Percentiles rank a stretch among this genome's conserved stretches.
Conservation (phyloP, 2,329 filamentous ascomycete species). For the Penicillium sp. region DNA sequence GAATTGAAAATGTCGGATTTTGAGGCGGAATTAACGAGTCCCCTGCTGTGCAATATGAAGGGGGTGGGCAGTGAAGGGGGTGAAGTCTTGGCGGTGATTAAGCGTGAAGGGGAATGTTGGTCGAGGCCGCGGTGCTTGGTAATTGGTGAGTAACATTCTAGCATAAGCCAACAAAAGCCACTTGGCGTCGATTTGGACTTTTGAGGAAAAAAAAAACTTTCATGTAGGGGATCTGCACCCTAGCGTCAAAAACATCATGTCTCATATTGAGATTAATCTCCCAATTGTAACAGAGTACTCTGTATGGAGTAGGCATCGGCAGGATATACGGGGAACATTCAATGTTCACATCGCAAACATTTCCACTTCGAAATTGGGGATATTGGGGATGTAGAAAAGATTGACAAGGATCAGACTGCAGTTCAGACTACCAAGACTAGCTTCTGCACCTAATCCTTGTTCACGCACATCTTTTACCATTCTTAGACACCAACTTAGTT, state of each 20-base stretch:
- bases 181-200: neutral
- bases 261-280: neutral
- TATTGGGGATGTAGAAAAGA: neutral
- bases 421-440: neutral
- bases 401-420: neutral
- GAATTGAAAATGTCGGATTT: neutral
- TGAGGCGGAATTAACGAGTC: neutral
- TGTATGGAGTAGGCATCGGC: neutral
- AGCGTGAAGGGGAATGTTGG: slow-evolving; percentile 1
- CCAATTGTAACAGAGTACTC: neutral
- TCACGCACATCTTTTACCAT: slow-evolving; percentile 4
- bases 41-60: neutral
- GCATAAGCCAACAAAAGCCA: neutral
- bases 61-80: neutral
- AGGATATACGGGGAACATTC: neutral
- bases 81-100: slow-evolving; percentile 10
- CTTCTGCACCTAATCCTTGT: slow-evolving; percentile 2
- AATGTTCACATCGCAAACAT: neutral
- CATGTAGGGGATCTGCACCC: slow-evolving; percentile 1
- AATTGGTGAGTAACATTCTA: neutral
- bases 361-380: neutral
- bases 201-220: neutral
- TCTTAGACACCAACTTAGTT: neutral
- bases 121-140: slow-evolving; percentile 18
- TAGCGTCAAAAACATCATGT: neutral